Evolutionary conservation across 2,329 filamentous ascomycete species (phyloP).

Genomic region (Didymella exigua): DNA sequence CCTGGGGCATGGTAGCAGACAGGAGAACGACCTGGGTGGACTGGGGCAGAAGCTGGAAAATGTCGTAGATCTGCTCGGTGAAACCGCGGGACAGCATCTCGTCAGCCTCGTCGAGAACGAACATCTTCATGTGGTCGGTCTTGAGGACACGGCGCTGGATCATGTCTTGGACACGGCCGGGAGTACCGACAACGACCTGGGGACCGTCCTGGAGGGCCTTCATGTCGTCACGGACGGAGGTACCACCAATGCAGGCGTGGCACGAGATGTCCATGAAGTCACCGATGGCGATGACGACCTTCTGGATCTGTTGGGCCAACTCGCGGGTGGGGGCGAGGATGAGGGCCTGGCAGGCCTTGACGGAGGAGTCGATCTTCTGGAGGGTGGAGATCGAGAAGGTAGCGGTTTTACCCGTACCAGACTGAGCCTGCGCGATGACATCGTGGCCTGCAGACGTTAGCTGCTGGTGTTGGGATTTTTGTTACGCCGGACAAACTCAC

Average conservation of each 20-base stretch:
- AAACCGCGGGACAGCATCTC: slow-evolving; percentile 99
- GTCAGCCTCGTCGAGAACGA: slow-evolving; percentile 98
- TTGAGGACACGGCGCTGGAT: slow-evolving; percentile 97
- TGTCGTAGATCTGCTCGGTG: slow-evolving; percentile 99
- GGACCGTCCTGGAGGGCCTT: slow-evolving; percentile 94
- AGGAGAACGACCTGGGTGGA: slow-evolving; percentile 98
- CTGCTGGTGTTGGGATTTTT: slow-evolving; percentile 15
- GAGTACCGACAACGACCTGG: slow-evolving; percentile 96
- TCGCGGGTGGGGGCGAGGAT: slow-evolving; percentile 98
- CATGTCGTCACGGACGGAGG: slow-evolving; percentile 98
- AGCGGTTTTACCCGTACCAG: slow-evolving; percentile 98
- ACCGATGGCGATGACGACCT: slow-evolving; percentile 97
- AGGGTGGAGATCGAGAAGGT: slow-evolving; percentile 99
- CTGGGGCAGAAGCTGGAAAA: slow-evolving; percentile 98
- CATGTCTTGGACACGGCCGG: slow-evolving; percentile 99
- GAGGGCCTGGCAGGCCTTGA: slow-evolving; percentile 97
- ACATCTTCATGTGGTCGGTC: slow-evolving; percentile 99
- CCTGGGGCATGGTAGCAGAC: slow-evolving; percentile 98
- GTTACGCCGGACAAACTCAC: slow-evolving; percentile 58
- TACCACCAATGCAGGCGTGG: slow-evolving; percentile 99
- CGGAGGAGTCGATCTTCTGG: slow-evolving; percentile 93
- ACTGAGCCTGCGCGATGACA: slow-evolving; percentile 99
- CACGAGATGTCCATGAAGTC: slow-evolving; percentile 99
- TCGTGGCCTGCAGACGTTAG: slow-evolving; percentile 70
- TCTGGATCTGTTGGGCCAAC: slow-evolving; percentile 98